Percentiles rank a stretch among this genome's conserved stretches.
Conservation (phyloP, 1,139 yeast species). For the Debaryomyces sp. region DNA sequence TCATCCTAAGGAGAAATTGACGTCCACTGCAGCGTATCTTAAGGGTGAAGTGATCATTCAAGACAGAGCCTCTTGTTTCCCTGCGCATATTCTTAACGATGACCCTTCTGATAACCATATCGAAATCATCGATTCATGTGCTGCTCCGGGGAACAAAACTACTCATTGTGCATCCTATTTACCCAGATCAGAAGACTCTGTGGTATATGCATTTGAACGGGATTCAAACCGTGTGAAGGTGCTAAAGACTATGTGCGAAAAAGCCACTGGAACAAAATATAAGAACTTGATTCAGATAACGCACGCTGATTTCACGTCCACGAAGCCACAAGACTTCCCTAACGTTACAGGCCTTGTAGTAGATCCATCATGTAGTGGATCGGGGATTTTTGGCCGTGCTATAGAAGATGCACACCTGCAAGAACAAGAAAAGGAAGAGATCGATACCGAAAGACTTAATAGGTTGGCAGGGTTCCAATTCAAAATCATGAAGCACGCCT, state of each 20-base stretch:
- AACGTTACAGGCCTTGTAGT: constrained; percentile 81
- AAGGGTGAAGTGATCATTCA: constrained; percentile 85
- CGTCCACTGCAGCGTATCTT: constrained; percentile 65
- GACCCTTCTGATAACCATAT: constrained; percentile 54
- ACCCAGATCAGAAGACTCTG: constrained; percentile 31
- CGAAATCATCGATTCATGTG: constrained; percentile 85
- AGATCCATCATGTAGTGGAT: constrained; percentile 97
- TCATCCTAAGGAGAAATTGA: constrained; percentile 70
- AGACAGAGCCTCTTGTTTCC: constrained; percentile 96
- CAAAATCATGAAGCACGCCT: constrained; percentile 84
- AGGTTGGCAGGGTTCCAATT: constrained; percentile 85
- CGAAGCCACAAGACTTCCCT: constrained; percentile 61
- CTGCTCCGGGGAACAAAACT: constrained; percentile 98
- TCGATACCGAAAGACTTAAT: constrained; percentile 60
- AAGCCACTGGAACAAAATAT: constrained; percentile 64
- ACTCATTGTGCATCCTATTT: constrained; percentile 81
- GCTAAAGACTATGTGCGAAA: constrained; percentile 75
- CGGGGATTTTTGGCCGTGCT: constrained; percentile 92
- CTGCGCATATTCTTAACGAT: constrained; percentile 73
- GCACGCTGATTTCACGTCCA: constrained; percentile 80
- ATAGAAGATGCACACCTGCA: constrained; percentile 49
- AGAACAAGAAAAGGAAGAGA: constrained; percentile 39
- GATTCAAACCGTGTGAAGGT: constrained; percentile 72
- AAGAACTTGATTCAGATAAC: constrained; percentile 61
- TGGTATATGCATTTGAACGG: constrained; percentile 84